Evolutionary conservation across 1,139 yeast genomes (phyloP), one percentile per base, ranked within the genome.

Genomic region (Zygosaccharomyces sapae): DNA sequence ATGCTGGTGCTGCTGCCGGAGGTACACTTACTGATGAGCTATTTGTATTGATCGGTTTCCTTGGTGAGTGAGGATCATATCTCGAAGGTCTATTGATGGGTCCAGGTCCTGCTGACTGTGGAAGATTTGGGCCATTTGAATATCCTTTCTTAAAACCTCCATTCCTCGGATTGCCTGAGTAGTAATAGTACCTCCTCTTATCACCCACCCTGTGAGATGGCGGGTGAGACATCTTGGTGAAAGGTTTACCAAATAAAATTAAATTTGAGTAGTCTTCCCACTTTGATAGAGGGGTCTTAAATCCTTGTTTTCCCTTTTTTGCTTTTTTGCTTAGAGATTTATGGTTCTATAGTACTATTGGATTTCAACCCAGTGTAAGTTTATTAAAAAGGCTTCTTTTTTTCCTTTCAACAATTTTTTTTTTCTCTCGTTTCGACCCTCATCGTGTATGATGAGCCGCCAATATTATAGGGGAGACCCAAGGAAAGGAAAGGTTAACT

Each of bases 111-210:
- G 40, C 34, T 30, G 43, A 34, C 12, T 38, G 42, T 33, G 20
- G 30, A 12, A 38, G 33, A 6, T 25, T 33, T 13, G 45, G n/a
- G 9, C 47, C 44, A 42, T 18, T 19, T 20, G 38, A 25, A 39
- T 47, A 43, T 9, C 38, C 40, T 38, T 45, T 48, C 42, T 51
- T 49, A 24, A 46, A 38, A 16, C 44, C 44, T 6, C 52, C 50
- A 20, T 49, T 41, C 41, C 52, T 43, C 16, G 63, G 57, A 43
- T 57, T 60, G 42, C 56, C 57, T 10, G 56, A 52, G 42, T 41
- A 39, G 36, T 61, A 62, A 41, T 60, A 61, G 44, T 61, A 61
- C 42, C 65, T 52, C 53, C 61, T 62, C 52, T 61, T 60, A 33
- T 61, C 65, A 33, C 58, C 52, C 41, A 58, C 41, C 31, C 64